These are phyloP conservation scores for Mycena chlorophos DNA, from an alignment of 768 basidiomycete species.

Conservation along the genomic window DNA sequence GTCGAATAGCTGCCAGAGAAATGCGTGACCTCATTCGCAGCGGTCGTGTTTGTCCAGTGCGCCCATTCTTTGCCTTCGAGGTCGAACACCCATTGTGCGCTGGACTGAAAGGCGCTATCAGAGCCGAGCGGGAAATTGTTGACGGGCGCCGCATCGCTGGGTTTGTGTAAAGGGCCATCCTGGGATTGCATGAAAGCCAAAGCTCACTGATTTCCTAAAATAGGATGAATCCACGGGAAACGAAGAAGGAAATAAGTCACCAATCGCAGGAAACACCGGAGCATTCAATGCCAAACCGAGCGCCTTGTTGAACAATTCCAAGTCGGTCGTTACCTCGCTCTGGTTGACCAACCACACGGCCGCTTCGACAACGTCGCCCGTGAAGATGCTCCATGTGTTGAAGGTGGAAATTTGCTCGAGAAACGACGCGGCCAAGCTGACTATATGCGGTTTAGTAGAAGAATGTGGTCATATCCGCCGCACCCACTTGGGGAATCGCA, in stretches of 20 bases:
- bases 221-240: neutral
- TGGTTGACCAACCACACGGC: constrained; percentile 51
- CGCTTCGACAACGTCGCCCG: constrained; percentile 64
- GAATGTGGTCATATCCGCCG: neutral
- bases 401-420: constrained; percentile 41
- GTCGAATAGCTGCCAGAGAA: constrained; percentile 57
- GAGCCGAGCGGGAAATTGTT: constrained; percentile 59
- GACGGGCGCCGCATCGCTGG: constrained; percentile 57
- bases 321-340: constrained; percentile 45
- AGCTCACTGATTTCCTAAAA: constrained; percentile 52
- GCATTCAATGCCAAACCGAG: constrained; percentile 40
- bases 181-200: neutral
- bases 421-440: constrained; percentile 49
- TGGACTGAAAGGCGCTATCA: constrained; percentile 31
- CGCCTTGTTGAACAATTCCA: constrained; percentile 48
- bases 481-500: constrained; percentile 53
- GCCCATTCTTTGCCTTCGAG: constrained; percentile 49
- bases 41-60: constrained; percentile 48
- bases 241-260: constrained; percentile 28
- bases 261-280: constrained; percentile 52
- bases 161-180: neutral
- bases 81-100: constrained; percentile 60
- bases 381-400: constrained; percentile 57
- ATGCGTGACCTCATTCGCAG: constrained; percentile 45
- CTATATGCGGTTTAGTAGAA: neutral